These are phyloP conservation scores for Aureobasidium zeae DNA, from an alignment of 2,329 filamentous ascomycete species.

Conservation along the genomic window DNA sequence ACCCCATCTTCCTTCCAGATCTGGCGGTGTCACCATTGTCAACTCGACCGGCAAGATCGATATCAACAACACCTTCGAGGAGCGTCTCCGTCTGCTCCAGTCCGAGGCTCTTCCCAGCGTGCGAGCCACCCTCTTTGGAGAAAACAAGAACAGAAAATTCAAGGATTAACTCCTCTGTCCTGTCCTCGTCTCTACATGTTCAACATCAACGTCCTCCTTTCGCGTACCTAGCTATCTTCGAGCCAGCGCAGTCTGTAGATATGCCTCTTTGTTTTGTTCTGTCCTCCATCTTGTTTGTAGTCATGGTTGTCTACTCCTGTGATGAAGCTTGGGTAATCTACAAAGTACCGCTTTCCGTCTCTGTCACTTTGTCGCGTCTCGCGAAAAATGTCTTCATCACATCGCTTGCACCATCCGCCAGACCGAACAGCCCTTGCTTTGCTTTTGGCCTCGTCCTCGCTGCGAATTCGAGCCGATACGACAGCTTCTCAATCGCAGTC, in stretches of 20 bases:
- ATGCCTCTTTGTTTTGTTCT: constrained; percentile 6
- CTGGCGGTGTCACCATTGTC: constrained; percentile 73
- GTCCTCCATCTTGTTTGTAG: too few relatives aligned
- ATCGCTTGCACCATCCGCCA: constrained; percentile 30
- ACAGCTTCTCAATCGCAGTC: constrained; percentile 62
- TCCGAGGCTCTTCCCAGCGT: constrained; percentile 76
- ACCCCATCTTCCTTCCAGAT: constrained; percentile 42
- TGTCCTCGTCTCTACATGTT: background rate
- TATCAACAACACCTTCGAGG: constrained; percentile 96
- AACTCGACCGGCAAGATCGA: constrained; percentile 88
- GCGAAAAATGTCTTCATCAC: constrained; percentile 24
- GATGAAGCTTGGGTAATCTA: too few relatives aligned
- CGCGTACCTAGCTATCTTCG: constrained; percentile 7
- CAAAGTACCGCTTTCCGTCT: background rate
- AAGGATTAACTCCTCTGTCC: constrained; percentile 55
- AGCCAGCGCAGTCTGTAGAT: constrained; percentile 15
- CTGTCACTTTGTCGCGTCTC: constrained; percentile 9
- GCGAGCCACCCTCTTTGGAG: constrained; percentile 78
- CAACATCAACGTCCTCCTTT: constrained; percentile 3
- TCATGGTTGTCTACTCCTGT: too few relatives aligned
- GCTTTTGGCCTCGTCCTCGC: constrained; percentile 51
- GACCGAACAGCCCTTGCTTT: constrained; percentile 26
- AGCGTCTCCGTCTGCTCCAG: constrained; percentile 76
- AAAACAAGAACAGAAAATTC: constrained; percentile 94
- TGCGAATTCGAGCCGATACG: constrained; percentile 60